Evolutionary conservation across 352 stramenopile species (phyloP), one percentile per base, ranked within the genome.

Genomic region (Phytophthora syringae): DNA sequence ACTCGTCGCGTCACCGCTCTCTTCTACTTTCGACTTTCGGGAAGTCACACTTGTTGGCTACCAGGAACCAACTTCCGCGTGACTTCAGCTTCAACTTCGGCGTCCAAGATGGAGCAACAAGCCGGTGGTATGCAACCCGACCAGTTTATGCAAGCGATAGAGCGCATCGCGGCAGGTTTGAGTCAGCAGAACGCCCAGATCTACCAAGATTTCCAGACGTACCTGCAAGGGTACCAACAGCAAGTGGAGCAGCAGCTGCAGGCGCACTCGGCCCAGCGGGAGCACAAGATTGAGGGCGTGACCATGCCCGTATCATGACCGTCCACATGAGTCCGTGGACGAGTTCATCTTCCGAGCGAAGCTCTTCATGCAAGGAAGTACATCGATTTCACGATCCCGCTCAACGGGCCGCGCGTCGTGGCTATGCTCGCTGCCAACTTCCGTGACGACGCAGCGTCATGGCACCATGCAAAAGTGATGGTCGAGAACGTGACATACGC

Each of bases 261-360:
- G 16, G 44, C 48, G 5, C 55, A 55, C 1, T 6, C 10, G 1
- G 32, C n/a, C 21, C 45, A 64, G 27, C 56, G 45, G 1, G 22
- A 56, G 45, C 30, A 50, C 20, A 44, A 48, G 24, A 53, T 56
- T 7, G 45, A 64, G 30, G 45, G 34, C 11, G 36, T 64, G 1
- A 56, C 7, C 5, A 64, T 56, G 45, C 56, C 56, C 34, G 2
- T 64, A 51, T 13, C 20, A 52, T 20, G 36, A 24, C 5, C 34
- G 15, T 7, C 55, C 44, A 1, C 15, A 40, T 39, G 55, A 55
- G n/a, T n/a, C n/a, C n/a, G n/a, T n/a, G n/a, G 44, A 63, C 7
- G 55, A 50, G 18, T 63, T 55, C 36, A 55, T 55, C 5, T 63
- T 63, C n/a, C 7, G 55, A 20, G 22, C 45, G 6, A 55, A 63